Conservation (phyloP, 169 alveolate genomes). For the Ichthyophthirius multifiliis region DNA sequence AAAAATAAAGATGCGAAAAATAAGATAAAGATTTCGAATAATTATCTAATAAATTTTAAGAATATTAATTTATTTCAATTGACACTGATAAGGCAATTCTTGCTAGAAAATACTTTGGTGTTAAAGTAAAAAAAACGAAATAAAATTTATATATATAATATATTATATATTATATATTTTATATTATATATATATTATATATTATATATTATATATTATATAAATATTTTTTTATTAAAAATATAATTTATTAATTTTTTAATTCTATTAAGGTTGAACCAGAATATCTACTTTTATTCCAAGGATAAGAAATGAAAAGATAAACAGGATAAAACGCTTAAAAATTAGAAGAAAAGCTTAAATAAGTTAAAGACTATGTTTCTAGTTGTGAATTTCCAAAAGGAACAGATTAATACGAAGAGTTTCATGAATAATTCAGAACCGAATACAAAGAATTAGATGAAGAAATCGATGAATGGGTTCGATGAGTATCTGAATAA, state of each 20-base stretch:
- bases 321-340: background rate
- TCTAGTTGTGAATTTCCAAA: background rate
- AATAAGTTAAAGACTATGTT: background rate
- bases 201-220: background rate
- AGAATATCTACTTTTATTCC: background rate
- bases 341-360: background rate
- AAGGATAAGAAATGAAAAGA: background rate
- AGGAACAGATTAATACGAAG: background rate
- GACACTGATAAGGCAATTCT: background rate
- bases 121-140: background rate
- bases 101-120: background rate
- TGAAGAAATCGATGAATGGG: constrained; percentile 8
- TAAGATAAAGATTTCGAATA: constrained; percentile 2
- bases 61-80: background rate
- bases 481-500: no score
- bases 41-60: background rate
- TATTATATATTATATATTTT: background rate
- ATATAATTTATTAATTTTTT: background rate
- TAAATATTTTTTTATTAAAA: background rate
- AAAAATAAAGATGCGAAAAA: background rate
- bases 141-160: no score
- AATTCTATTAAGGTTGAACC: background rate
- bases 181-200: background rate
- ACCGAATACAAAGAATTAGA: background rate
- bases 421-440: background rate